Conservation (phyloP, 768 basidiomycete genomes). For the Russula sp. region DNA sequence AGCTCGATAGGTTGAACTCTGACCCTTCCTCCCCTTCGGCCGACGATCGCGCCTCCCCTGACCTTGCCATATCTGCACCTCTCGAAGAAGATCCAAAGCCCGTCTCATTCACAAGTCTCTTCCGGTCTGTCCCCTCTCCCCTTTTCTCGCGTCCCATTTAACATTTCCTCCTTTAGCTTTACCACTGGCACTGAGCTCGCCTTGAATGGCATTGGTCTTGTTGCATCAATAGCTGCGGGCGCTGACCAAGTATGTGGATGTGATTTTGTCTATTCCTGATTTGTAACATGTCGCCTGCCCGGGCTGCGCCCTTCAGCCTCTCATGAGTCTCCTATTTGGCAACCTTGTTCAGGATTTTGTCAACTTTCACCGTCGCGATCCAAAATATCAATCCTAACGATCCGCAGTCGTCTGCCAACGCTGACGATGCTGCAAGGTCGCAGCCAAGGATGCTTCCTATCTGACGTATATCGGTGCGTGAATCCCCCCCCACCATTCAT, state of each 20-base stretch:
- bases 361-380: conserved; percentile 37
- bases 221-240: conserved; percentile 64
- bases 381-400: conserved; percentile 27
- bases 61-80: neutral
- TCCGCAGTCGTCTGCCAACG: conserved; percentile 30
- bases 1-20: too few species aligned
- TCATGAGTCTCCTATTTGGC: conserved; percentile 80
- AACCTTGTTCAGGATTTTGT: conserved; percentile 67
- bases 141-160: conserved; percentile 1
- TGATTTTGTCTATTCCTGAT: neutral
- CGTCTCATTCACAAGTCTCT: conserved; percentile 30
- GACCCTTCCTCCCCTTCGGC: neutral
- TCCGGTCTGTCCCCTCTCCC: conserved; percentile 17
- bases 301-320: conserved; percentile 39
- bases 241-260: conserved; percentile 56
- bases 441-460: conserved; percentile 56
- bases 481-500: neutral
- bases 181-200: conserved; percentile 60
- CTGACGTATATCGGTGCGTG: conserved; percentile 60
- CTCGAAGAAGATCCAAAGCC: conserved; percentile 21
- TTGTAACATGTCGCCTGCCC: neutral
- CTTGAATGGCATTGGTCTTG: conserved; percentile 61
- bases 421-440: conserved; percentile 34
- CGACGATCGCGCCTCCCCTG: neutral
- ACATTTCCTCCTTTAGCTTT: conserved; percentile 41